phyloP scores from a whole-genome alignment of 2,329 filamentous ascomycete species.

The Penicillium sp. region DNA sequence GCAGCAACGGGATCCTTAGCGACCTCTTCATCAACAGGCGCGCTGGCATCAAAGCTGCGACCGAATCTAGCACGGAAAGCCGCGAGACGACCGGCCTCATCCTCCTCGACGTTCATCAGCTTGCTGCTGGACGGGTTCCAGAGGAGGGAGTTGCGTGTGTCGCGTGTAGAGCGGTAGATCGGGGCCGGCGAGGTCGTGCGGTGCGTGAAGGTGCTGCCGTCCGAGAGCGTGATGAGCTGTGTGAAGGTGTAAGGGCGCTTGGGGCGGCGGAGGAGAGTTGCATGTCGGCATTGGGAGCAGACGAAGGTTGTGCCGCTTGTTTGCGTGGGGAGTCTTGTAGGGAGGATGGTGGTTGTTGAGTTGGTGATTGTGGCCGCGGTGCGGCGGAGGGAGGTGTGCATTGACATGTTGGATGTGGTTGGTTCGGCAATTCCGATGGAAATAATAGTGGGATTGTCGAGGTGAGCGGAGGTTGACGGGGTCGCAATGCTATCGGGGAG shows the following conservation, averaged over 20 bases:
- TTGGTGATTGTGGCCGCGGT: conserved; percentile 29
- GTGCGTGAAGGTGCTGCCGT: conserved; percentile 72
- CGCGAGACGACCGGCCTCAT: conserved; percentile 86
- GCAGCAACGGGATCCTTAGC: conserved; percentile 13
- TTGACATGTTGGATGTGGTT: conserved; percentile 30
- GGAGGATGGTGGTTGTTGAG: conserved; percentile 35
- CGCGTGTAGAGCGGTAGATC: conserved; percentile 66
- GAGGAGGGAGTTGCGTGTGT: conserved; percentile 81
- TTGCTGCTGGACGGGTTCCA: conserved; percentile 87
- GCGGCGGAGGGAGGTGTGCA: conserved; percentile 39
- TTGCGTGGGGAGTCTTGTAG: conserved; percentile 31
- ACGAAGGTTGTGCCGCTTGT: conserved; percentile 41
- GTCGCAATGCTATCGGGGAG: conserved; percentile 11
- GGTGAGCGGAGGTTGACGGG: not conserved
- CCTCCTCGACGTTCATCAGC: conserved; percentile 83
- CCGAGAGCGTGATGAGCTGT: conserved; percentile 88
- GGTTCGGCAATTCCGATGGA: not conserved
- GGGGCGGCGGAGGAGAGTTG: conserved; percentile 82
- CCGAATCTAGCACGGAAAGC: conserved; percentile 86
- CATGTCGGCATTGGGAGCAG: conserved; percentile 68
- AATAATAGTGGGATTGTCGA: not conserved
- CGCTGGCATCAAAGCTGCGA: conserved; percentile 69
- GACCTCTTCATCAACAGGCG: conserved; percentile 21
- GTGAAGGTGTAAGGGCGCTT: conserved; percentile 94
- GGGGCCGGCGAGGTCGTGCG: conserved; percentile 53